Base-by-base conservation (phyloP, 768 basidiomycete genomes). In the Coprinopsis cinerea region DNA sequence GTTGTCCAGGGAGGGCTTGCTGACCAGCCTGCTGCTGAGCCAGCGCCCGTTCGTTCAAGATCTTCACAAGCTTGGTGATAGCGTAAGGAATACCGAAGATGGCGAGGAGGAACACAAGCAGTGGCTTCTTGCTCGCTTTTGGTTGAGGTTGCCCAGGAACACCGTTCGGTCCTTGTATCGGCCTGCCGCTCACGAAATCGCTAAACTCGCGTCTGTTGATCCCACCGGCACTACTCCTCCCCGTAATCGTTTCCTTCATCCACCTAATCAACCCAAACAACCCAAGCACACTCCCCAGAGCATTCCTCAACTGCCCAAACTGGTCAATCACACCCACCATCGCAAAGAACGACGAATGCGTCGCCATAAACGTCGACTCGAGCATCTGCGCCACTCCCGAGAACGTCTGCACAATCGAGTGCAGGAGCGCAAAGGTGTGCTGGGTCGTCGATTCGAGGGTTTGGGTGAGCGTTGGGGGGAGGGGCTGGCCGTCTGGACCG, bases 291-390 rank as follows among this genome's bases (percentile, higher is more conserved):
- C 93, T 93, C 20, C 92, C 94, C 14, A 98, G 77, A 11, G 92
- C 94, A 56, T 94, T 88, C 44, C 92, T 79, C 36, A 97, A 79
- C 57, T 92, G 90, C 2, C 83, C 83, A 59, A 99, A 86, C 62
- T 99, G 96, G 61, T 99, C 96, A 32, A 94, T 77, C 39, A 99
- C 95, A 54, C 92, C 90, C 44, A 94, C 92, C 85, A 95, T 92
- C 49, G 92, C 92, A 64, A 94, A 95, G 61, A 95, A 95, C 7
- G 84, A 88, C 0, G 89, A 92, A 65, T 95, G 92, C 0, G 92
- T 95, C 2, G 95, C 95, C 85, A 97, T 89, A 68, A 95, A 97
- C 4, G 95, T 98, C 27, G 82, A 85, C 66, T 98, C 95, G 61
- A 99, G 84, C 83, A 99, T 94, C 64, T 98, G 95, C 0, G 95